Conservation (phyloP, 345 rosid species). For the Moricandia moricandioides region DNA sequence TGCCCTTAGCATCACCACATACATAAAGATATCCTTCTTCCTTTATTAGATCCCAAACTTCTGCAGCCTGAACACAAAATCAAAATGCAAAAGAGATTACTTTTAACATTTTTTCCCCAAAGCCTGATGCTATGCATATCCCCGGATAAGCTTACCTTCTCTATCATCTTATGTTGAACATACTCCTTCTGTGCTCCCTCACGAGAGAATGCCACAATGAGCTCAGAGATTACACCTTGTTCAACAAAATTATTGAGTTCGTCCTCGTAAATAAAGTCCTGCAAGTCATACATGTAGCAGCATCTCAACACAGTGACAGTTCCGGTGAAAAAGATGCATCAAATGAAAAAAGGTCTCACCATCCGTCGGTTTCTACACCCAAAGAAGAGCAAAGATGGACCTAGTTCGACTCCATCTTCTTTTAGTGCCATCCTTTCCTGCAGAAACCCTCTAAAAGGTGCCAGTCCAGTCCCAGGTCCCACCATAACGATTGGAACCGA, state of each 20-base stretch:
- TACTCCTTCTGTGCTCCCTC: slow-evolving; percentile 94
- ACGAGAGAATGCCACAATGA: slow-evolving; percentile 88
- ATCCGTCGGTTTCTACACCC: slow-evolving; percentile 87
- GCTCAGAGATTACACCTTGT: slow-evolving; percentile 72
- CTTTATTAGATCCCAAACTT: slow-evolving; percentile 35
- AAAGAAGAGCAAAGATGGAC: slow-evolving; percentile 73
- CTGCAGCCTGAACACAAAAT: slow-evolving; percentile 33
- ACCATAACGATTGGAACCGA: slow-evolving; percentile 54
- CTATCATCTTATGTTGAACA: slow-evolving; percentile 87
- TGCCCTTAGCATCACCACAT: slow-evolving; percentile 92
- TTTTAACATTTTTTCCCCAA: background rate
- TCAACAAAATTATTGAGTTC: slow-evolving; percentile 73
- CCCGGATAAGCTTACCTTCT: slow-evolving; percentile 49
- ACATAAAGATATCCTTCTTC: slow-evolving; percentile 65
- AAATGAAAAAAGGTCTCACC: slow-evolving; percentile 40
- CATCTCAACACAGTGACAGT: background rate
- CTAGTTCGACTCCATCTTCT: slow-evolving; percentile 71
- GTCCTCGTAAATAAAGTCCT: slow-evolving; percentile 76
- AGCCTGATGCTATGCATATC: background rate
- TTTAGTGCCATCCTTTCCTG: slow-evolving; percentile 85
- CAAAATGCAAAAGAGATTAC: background rate
- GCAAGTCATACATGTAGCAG: slow-evolving; percentile 3
- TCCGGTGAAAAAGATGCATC: background rate
- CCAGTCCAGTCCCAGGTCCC: slow-evolving; percentile 76
- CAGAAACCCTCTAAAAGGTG: slow-evolving; percentile 74